A percentile compares a stretch with the other conserved stretches of the same genome.
phyloP scores from a whole-genome alignment of 2,329 filamentous ascomycete genomes.

The Aspergillus jensenii region DNA sequence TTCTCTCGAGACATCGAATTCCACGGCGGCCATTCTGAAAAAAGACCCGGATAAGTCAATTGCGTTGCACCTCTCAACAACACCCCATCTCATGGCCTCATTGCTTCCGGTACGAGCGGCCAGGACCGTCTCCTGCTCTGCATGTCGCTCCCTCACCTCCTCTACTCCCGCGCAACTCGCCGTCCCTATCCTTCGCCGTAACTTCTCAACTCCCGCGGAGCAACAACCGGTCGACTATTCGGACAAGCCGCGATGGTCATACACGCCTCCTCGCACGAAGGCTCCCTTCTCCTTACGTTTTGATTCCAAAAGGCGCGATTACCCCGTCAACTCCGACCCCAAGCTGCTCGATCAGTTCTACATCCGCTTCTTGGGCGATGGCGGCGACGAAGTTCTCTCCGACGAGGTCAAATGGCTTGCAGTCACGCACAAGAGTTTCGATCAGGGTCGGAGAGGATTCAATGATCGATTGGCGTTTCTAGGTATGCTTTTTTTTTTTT shows the following conservation, averaged over 20 bases:
- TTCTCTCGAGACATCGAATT: constrained; percentile 24
- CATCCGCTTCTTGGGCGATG: constrained; percentile 69
- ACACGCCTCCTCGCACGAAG: constrained; percentile 69
- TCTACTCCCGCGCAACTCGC: constrained; percentile 17
- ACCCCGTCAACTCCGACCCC: constrained; percentile 75
- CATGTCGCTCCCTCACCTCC: constrained; percentile 27
- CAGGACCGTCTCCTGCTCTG: constrained; percentile 34
- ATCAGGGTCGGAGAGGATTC: constrained; percentile 89
- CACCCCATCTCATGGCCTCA: constrained; percentile 46
- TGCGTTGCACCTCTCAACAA: constrained; percentile 18
- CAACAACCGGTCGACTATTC: constrained; percentile 30
- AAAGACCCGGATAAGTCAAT: constrained; percentile 16
- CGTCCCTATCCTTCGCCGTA: constrained; percentile 23
- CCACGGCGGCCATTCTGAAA: constrained; percentile 16
- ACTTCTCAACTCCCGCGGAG: constrained; percentile 29
- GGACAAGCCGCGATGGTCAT: constrained; percentile 64
- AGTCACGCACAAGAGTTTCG: constrained; percentile 97
- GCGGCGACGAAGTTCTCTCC: constrained; percentile 70
- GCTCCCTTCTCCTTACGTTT: constrained; percentile 56
- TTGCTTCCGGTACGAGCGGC: constrained; percentile 45
- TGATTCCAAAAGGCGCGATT: constrained; percentile 33
- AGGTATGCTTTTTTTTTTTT: constrained; percentile 54
- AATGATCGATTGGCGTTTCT: constrained; percentile 91
- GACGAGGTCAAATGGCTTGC: constrained; percentile 97
- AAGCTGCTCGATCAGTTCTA: constrained; percentile 75